Base-by-base conservation (phyloP, 75 land plant genomes). In the Chamaecyparis obtusa region DNA sequence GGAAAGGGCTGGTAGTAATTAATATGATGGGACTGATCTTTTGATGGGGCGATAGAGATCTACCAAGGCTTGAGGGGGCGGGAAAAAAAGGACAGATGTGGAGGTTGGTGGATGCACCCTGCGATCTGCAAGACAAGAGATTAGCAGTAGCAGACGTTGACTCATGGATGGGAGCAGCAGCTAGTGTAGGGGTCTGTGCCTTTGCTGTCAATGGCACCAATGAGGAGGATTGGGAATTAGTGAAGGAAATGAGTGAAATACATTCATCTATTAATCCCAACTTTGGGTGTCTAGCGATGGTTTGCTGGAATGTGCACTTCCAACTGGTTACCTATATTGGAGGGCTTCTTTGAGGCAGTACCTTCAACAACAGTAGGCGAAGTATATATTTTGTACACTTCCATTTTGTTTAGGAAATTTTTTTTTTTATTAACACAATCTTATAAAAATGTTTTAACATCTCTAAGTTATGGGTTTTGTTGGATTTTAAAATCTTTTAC, bases 241-340 rank as follows among this genome's bases (percentile, higher is more conserved):
- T 98, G 39, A 94, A 96, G 85, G 67, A 93, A 83, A 91, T 98
- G 95, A 79, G 93, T 13, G 96, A 93, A 32, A 43, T 85, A 1
- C 64, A 96, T 86, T 83, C 94, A 9, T 86, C 86, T 48, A 85
- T 98, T 8, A 87, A 95, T 54, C 99, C 99, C 1, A 91, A 90
- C 94, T 98, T 95, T 86, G 99, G 99, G n/a, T 30, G 91, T 98
- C 35, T 98, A 98, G 88, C 99, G 98, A 13, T 98, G 99, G 99
- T 93, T 48, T 89, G 92, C 93, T 49, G 89, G 83, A 0, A 93
- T 90, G 85, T 87, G 96, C 85, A 94, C 95, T 27, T 85, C 92
- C 0, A 41, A 87, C 39, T 97, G 98, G 98, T 85, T 95, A 35
- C 49, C 49, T 27, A 89, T 87, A 0, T 80, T 97, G 87, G 93